phyloP scores from a whole-genome alignment of 2,329 filamentous ascomycete species.

The Cladosporium cucumerinum region DNA sequence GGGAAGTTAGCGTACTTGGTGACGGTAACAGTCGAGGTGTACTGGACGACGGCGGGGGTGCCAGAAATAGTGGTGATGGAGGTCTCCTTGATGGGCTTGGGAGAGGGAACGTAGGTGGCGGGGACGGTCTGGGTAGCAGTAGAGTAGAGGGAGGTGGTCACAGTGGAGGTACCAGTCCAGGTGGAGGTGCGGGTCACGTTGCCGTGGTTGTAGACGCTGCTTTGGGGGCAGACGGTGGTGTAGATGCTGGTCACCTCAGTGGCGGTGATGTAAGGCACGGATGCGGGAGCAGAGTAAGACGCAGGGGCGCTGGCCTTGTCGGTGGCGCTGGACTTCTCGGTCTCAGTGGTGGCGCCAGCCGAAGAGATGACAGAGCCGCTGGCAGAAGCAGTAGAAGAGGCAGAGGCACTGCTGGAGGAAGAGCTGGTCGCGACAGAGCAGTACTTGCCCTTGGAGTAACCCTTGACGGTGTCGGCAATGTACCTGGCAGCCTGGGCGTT shows the following conservation, averaged over 20 bases:
- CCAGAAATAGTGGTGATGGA: constrained; percentile 15
- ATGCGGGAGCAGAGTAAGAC: constrained; percentile 17
- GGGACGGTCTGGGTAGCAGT: constrained; percentile 6
- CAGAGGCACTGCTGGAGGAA: not conserved
- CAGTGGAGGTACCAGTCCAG: constrained; percentile 14
- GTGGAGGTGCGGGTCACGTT: constrained; percentile 13
- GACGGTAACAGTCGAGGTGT: constrained; percentile 10
- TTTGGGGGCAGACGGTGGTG: constrained; percentile 19
- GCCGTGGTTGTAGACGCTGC: constrained; percentile 9
- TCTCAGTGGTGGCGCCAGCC: not conserved
- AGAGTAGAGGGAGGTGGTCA: constrained; percentile 12
- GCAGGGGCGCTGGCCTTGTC: constrained; percentile 15
- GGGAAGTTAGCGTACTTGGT: constrained; percentile 17
- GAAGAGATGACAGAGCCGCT: not conserved
- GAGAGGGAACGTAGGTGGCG: constrained; percentile 13
- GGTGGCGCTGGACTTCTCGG: not conserved
- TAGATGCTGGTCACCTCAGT: constrained; percentile 17
- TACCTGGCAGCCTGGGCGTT: constrained; percentile 28
- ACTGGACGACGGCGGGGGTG: constrained; percentile 14
- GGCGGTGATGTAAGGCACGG: constrained; percentile 17
- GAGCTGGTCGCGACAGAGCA: constrained; percentile 6
- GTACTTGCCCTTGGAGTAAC: constrained; percentile 7
- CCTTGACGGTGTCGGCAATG: constrained; percentile 24
- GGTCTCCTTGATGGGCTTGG: constrained; percentile 6
- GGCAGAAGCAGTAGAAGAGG: not conserved